Evolutionary conservation across 805 yeast species (phyloP), one percentile per base, ranked within the genome.

Genomic region (Candida xiaguanensis): DNA sequence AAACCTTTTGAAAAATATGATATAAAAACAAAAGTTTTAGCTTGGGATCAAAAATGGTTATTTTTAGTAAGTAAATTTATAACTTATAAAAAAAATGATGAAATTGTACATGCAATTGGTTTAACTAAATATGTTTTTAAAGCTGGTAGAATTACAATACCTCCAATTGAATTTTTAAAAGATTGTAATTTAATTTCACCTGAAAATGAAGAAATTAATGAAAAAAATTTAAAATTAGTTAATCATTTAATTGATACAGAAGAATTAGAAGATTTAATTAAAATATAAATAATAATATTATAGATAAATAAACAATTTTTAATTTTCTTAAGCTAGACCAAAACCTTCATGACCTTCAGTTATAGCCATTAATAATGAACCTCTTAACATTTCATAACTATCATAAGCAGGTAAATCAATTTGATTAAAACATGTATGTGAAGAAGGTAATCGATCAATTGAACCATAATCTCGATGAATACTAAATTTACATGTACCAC

Each of bases 351-450:
- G 84, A 14, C 98, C 98, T 61, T 93, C 99, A 18, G 89, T 85
- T 13, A 93, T 78, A 0, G 99, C 97, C 48, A 85, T 58, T 47
- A 90, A 63, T 46, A 93, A 60, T 1, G 93, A 80, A 2, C 87
- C 84, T 46, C 97, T 76, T 38, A 93, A 70, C 15, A 85, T 80
- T 41, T 88, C 96, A 57, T 91, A 93, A 5, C 85, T 78, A 39
- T 84, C 95, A 62, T 93, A 93, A 17, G 88, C 93, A 0, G 99
- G 99, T 38, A 93, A 65, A 57, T 88, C 95, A 42, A 93, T 72
- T 63, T 91, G 98, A 63, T 93, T 93, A 70, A 90, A 91, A 61
- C 99, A 93, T 2, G 98, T 93, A 58, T 93, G 99, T 0, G 97
- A 87, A 0, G 95, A 82, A 2, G 99, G 99, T 42, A 93, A 71